Evolutionary conservation across 768 basidiomycete species (phyloP), one percentile per base, ranked within the genome.

Genomic region (Leucocoprinus birnbaumii): DNA sequence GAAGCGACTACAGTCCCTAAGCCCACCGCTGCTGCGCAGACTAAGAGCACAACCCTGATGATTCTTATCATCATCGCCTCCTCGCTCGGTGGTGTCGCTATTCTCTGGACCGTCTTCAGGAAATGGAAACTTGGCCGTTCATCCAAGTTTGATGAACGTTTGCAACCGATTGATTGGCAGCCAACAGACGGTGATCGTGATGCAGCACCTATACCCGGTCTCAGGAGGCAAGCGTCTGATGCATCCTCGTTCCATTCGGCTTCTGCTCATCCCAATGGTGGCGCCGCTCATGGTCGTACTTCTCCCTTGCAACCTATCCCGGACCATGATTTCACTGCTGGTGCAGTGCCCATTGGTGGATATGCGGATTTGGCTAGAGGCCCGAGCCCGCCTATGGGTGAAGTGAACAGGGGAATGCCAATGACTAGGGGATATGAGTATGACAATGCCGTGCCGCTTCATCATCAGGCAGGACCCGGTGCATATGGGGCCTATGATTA

Each of bases 61-160:
- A 76, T 83, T 41, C 72, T 94, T 61, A 86, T 91, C 62, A 80
- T 82, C 48, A 74, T 90, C 49, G 92, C 82, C 3, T 77, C 86
- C 5, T 83, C 77, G 44, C 62, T 93, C 41, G 92, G 83, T 49
- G 87, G 79, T 26, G 65, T 87, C 49, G 79, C 80, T 54, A 83
- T 93, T 61, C 75, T 87, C 59, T 95, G 92, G 92, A 94, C 91
- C 46, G 72, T 92, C 65, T 89, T 94, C 77, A 87, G 92, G 74
- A 93, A 94, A 70, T 93, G 90, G 88, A 92, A 93, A 73, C 85
- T 94, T 65, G 84, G 82, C 51, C 83, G 87, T 55, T 93, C 91
- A 26, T 78, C 82, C 64, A 79, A 82, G 62, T 94, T 94, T 66
- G 88, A 91, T 62, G 83, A 85, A 58, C 89, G 91, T 61, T 82